Conservation (phyloP, 805 yeast genomes). For the Scheffersomyces stipitis region DNA sequence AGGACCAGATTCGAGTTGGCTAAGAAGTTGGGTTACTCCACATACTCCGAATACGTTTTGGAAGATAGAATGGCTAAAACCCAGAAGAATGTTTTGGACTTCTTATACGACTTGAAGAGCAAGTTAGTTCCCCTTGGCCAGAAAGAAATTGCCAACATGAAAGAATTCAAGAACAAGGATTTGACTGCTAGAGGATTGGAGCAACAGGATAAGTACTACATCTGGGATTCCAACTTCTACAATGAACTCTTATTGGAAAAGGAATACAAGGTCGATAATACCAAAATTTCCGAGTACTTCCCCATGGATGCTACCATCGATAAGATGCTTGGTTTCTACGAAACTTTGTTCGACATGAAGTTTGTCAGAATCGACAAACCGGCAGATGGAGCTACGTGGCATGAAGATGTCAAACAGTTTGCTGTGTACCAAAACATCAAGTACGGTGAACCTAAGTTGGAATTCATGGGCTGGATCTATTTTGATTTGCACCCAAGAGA, state of each 20-base stretch:
- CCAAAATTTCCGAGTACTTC: slow-evolving; percentile 72
- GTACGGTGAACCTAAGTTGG: slow-evolving; percentile 36
- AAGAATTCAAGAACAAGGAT: slow-evolving; percentile 54
- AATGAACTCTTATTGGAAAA: slow-evolving; percentile 64
- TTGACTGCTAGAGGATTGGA: slow-evolving; percentile 44
- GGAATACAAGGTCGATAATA: slow-evolving; percentile 70
- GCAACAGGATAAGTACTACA: slow-evolving; percentile 42
- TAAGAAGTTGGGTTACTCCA: slow-evolving; percentile 59
- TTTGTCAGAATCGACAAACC: slow-evolving; percentile 52
- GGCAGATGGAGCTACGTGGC: slow-evolving; percentile 59
- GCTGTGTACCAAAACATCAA: slow-evolving; percentile 66
- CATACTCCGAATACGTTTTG: slow-evolving; percentile 67
- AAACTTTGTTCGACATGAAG: slow-evolving; percentile 64
- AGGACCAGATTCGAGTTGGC: slow-evolving; percentile 64
- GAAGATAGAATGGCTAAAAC: slow-evolving; percentile 82
- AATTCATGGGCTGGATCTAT: slow-evolving; percentile 75
- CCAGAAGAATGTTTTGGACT: slow-evolving; percentile 56
- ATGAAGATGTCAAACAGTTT: slow-evolving; percentile 71
- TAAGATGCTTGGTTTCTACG: slow-evolving; percentile 72
- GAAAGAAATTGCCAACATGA: slow-evolving; percentile 50
- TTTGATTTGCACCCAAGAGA: slow-evolving; percentile 84
- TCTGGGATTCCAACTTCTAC: slow-evolving; percentile 76
- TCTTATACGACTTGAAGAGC: slow-evolving; percentile 59
- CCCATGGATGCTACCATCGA: slow-evolving; percentile 67
- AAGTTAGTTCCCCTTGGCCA: slow-evolving; percentile 62